A percentile compares a stretch with the other conserved stretches of the same genome.
These are phyloP conservation scores for Daedaleopsis sinensis DNA, from an alignment of 768 basidiomycete genomes.

Conservation along the genomic window DNA sequence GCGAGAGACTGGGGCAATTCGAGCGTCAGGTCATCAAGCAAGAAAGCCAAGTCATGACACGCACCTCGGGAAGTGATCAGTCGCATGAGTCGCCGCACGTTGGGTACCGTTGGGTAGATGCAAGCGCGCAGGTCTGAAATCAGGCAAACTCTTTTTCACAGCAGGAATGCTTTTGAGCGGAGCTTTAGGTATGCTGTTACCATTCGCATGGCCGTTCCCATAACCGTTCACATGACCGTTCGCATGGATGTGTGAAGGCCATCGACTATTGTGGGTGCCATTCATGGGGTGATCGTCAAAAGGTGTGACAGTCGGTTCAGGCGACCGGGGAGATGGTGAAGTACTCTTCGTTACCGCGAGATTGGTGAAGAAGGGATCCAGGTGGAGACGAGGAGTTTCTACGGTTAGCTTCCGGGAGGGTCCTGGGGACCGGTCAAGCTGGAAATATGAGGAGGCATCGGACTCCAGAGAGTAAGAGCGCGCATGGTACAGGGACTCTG, in stretches of 20 bases:
- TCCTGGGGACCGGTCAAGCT: conserved; percentile 35
- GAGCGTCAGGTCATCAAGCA: neutral
- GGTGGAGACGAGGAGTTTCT: conserved; percentile 51
- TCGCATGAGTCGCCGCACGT: conserved; percentile 33
- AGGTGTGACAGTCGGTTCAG: conserved; percentile 58
- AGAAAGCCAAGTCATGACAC: conserved; percentile 27
- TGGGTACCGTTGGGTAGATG: conserved; percentile 32
- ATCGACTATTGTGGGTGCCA: conserved; percentile 36
- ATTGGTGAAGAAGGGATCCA: conserved; percentile 47
- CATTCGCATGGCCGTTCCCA: conserved; percentile 1
- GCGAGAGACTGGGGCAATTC: conserved; percentile 25
- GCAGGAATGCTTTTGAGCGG: conserved; percentile 7
- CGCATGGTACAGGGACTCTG: conserved; percentile 17
- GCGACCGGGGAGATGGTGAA: conserved; percentile 47
- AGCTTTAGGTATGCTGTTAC: conserved; percentile 31
- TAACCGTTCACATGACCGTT: conserved; percentile 2
- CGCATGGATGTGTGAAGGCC: conserved; percentile 15
- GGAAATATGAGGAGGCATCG: conserved; percentile 52
- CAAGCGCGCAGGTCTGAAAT: conserved; percentile 62
- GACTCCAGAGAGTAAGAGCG: conserved; percentile 68
- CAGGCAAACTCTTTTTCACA: conserved; percentile 86
- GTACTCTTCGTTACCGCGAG: conserved; percentile 26
- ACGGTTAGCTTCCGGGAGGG: conserved; percentile 30
- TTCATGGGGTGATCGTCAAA: conserved; percentile 59
- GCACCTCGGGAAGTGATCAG: conserved; percentile 49